These are phyloP conservation scores for Ramularia collo-cygni DNA, from an alignment of 2,329 filamentous ascomycete species.

Conservation along the genomic window DNA sequence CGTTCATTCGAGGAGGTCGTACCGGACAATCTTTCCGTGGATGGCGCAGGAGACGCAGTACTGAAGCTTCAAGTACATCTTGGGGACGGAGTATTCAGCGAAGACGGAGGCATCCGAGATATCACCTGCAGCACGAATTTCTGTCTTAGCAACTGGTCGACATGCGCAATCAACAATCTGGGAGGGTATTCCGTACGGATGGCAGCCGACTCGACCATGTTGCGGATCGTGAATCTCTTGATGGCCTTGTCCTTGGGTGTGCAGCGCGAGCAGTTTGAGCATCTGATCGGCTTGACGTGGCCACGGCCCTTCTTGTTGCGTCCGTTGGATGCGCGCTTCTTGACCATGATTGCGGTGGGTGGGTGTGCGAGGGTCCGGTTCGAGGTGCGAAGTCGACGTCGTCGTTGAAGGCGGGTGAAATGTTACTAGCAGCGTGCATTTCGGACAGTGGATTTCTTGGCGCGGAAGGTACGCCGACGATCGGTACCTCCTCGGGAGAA, in stretches of 20 bases:
- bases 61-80: constrained; percentile 99
- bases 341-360: constrained; percentile 61
- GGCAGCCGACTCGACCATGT: constrained; percentile 99
- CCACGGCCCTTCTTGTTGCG: constrained; percentile 99
- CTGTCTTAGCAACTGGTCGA: constrained; percentile 12
- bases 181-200: constrained; percentile 72
- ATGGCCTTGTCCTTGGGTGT: constrained; percentile 99
- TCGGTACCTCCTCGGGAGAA: too few relatives aligned
- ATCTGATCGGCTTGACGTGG: constrained; percentile 97
- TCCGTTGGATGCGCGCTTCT: constrained; percentile 75
- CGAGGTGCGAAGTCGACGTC: constrained; percentile 8
- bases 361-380: constrained; percentile 9
- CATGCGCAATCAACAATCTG: not conserved
- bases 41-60: constrained; percentile 99
- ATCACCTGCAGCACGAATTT: constrained; percentile 63
- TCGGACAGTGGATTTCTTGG: too few relatives aligned
- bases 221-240: constrained; percentile 99
- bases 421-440: too few relatives aligned
- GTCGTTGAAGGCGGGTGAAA: constrained; percentile 3
- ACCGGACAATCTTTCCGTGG: constrained; percentile 99
- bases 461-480: too few relatives aligned
- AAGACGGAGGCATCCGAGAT: constrained; percentile 99
- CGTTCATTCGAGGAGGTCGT: constrained; percentile 44
- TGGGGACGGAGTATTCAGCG: constrained; percentile 97
- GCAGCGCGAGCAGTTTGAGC: constrained; percentile 73